These are phyloP conservation scores for Fusarium denticulatum DNA, from an alignment of 2,329 filamentous ascomycete species.

Conservation along the genomic window DNA sequence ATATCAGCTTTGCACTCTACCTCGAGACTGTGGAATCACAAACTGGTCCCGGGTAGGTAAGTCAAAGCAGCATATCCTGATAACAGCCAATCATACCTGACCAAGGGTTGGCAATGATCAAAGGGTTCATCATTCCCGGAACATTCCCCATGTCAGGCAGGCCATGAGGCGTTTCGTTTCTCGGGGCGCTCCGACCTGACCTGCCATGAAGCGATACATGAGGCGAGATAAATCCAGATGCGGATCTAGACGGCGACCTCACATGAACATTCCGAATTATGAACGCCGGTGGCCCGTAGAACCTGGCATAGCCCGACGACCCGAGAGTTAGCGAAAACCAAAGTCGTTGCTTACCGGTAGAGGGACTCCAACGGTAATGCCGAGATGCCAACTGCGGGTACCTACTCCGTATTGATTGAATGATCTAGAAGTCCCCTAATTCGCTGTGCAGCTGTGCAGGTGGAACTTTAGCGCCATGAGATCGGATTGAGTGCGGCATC, in stretches of 20 bases:
- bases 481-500: neutral
- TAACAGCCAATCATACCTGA: neutral
- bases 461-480: neutral
- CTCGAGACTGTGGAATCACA: neutral
- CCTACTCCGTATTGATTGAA: neutral
- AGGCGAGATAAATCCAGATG: slow-evolving; percentile 3
- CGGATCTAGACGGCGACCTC: slow-evolving; percentile 8
- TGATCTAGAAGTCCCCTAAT: slow-evolving; percentile 1
- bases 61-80: neutral
- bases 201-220: neutral
- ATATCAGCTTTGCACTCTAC: neutral
- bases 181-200: slow-evolving; percentile 29
- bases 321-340: neutral
- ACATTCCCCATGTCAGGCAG: slow-evolving; percentile 22
- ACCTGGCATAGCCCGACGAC: neutral
- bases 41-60: neutral
- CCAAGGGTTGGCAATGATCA: neutral
- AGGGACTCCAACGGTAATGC: slow-evolving; percentile 1
- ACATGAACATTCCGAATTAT: slow-evolving; percentile 14
- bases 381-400: slow-evolving; percentile 8
- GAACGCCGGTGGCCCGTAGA: neutral
- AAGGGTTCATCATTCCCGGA: slow-evolving; percentile 1
- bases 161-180: slow-evolving; percentile 11
- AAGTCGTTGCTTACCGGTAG: neutral
- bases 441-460: neutral